Conservation (phyloP, 257 asterid species). For the Scutellaria barbata region DNA sequence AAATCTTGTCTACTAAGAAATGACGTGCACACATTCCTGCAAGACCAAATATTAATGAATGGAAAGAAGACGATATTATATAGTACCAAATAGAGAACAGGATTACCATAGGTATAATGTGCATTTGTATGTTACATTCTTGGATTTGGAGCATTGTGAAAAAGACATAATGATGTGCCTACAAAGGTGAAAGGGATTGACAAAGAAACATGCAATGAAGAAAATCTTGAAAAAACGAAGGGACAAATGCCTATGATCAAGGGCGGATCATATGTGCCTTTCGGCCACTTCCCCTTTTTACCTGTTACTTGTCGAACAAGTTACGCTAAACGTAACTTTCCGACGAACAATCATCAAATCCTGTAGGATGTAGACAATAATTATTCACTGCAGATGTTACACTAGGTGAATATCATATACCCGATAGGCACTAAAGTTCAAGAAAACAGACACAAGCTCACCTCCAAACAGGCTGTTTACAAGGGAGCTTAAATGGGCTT, state of each 20-base stretch:
- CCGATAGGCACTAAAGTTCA: too few relatives aligned
- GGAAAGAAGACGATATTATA: not conserved
- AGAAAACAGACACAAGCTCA: too few relatives aligned
- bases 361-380: not conserved
- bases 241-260: constrained; percentile 40
- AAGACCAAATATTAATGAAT: not conserved
- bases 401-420: not conserved
- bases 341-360: not conserved
- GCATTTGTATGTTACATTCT: not conserved
- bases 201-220: constrained; percentile 27
- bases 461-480: too few relatives aligned
- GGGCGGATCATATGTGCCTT: constrained; percentile 22
- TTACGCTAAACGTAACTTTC: not conserved
- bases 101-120: not conserved
- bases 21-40: not conserved
- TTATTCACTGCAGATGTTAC: not conserved
- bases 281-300: constrained; percentile 14
- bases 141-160: not conserved
- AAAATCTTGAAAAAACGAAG: constrained; percentile 19
- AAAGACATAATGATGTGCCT: not conserved
- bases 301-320: not conserved
- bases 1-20: too few relatives aligned
- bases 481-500: too few relatives aligned
- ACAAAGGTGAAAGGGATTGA: not conserved
- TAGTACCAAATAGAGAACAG: not conserved